phyloP scores from a whole-genome alignment of 306 rosid species.

The Lagenaria siceraria region DNA sequence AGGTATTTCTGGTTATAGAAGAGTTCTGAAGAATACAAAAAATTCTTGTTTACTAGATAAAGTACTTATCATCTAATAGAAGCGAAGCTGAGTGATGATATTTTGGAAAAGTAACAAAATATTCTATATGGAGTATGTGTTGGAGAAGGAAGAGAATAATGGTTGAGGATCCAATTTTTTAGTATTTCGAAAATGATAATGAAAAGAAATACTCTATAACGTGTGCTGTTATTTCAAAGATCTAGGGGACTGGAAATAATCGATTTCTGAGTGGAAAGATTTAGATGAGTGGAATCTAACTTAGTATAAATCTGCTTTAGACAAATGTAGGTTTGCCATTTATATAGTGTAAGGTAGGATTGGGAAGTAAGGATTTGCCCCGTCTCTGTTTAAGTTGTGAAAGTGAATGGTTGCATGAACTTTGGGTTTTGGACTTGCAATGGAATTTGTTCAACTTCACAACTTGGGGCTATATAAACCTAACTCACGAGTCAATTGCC shows the following conservation, averaged over 20 bases:
- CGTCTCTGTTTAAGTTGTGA: neutral
- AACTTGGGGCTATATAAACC: neutral
- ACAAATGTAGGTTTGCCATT: neutral
- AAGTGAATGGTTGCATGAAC: neutral
- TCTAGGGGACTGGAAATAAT: neutral
- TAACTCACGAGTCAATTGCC: neutral
- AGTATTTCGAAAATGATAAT: neutral
- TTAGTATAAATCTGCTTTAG: too few relatives aligned
- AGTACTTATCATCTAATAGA: too few relatives aligned
- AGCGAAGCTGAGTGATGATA: too few relatives aligned
- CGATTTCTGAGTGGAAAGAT: neutral
- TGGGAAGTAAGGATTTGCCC: neutral
- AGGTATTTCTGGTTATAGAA: too few relatives aligned
- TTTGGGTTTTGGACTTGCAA: neutral
- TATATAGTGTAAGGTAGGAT: neutral
- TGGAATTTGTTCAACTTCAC: neutral
- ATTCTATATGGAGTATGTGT: too few relatives aligned
- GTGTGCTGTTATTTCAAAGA: neutral
- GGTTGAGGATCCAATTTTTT: too few relatives aligned
- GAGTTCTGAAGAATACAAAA: too few relatives aligned
- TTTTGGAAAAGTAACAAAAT: too few relatives aligned
- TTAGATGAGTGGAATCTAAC: neutral
- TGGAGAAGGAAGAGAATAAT: too few relatives aligned
- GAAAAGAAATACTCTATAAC: neutral
- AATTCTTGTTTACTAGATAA: too few relatives aligned